These are phyloP conservation scores for Apiotrichum sp. DNA, from an alignment of 1,284 basidiomycete species.

Conservation along the genomic window DNA sequence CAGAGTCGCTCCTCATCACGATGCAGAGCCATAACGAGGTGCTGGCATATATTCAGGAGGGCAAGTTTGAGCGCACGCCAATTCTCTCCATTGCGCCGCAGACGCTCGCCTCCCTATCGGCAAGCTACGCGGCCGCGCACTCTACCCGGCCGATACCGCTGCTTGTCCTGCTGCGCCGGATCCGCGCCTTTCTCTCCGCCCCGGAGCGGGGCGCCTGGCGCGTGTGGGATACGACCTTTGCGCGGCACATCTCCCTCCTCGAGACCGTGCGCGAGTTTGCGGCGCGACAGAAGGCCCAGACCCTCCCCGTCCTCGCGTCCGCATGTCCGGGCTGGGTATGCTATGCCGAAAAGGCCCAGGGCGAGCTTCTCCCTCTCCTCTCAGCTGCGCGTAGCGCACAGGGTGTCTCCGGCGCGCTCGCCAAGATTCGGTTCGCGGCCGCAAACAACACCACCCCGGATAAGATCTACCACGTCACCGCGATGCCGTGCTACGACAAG, in stretches of 20 bases:
- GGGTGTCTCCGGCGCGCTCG: conserved; percentile 86
- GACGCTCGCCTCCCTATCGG: conserved; percentile 79
- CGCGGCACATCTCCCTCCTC: conserved; percentile 73
- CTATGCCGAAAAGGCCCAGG: conserved; percentile 96
- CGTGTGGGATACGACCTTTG: conserved; percentile 91
- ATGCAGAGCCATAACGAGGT: conserved; percentile 93
- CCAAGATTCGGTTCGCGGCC: conserved; percentile 73
- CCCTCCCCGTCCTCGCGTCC: conserved; percentile 83
- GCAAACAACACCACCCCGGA: conserved; percentile 64
- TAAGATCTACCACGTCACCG: conserved; percentile 87
- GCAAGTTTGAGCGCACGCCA: conserved; percentile 54
- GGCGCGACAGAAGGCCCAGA: conserved; percentile 54
- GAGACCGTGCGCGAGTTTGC: conserved; percentile 79
- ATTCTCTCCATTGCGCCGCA: conserved; percentile 89
- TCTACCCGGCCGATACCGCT: conserved; percentile 48
- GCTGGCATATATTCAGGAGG: conserved; percentile 59
- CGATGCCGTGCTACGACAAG: conserved; percentile 99
- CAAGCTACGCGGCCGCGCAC: conserved; percentile 54
- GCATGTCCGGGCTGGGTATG: conserved; percentile 99
- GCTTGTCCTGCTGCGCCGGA: conserved; percentile 60
- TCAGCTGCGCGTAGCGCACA: conserved; percentile 85
- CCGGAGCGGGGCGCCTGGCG: conserved; percentile 45
- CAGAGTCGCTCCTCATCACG: conserved; percentile 95
- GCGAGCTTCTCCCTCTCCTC: conserved; percentile 88
- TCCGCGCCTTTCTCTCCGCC: conserved; percentile 54